phyloP scores from a whole-genome alignment of 1,284 basidiomycete genomes.

The Sanghuangporus baumii region DNA sequence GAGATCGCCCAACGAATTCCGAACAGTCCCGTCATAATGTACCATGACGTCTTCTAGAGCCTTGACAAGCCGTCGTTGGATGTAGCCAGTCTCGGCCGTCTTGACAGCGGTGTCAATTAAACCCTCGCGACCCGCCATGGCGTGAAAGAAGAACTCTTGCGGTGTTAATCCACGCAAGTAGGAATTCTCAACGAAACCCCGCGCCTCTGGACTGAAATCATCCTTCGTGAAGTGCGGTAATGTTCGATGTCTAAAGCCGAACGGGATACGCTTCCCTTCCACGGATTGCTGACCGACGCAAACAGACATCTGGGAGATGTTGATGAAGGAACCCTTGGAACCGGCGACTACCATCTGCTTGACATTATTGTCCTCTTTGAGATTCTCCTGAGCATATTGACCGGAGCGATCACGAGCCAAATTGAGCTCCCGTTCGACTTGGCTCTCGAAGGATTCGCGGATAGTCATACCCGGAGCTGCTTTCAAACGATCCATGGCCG shows the following conservation, averaged over 20 bases:
- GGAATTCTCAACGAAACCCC: constrained; percentile 99
- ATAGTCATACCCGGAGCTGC: constrained; percentile 97
- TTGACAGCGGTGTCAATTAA: constrained; percentile 99
- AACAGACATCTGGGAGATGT: constrained; percentile 99
- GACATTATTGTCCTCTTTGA: constrained; percentile 99
- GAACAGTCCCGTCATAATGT: constrained; percentile 95
- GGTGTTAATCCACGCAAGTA: constrained; percentile 96
- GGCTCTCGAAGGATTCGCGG: constrained; percentile 95
- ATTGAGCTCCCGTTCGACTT: constrained; percentile 90
- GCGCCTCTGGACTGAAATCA: constrained; percentile 97
- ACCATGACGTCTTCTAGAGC: constrained; percentile 98
- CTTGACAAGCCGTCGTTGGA: constrained; percentile 97
- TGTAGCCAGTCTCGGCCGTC: constrained; percentile 99
- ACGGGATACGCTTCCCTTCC: constrained; percentile 97
- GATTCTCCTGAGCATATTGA: constrained; percentile 89
- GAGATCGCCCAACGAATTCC: constrained; percentile 93
- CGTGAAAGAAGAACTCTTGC: constrained; percentile 99
- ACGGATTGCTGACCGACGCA: constrained; percentile 99
- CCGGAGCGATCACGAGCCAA: constrained; percentile 94
- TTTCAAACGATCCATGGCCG: constrained; percentile 80
- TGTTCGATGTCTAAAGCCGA: constrained; percentile 95
- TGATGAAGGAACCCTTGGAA: constrained; percentile 98
- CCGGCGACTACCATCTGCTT: constrained; percentile 99
- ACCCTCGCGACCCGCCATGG: constrained; percentile 99
- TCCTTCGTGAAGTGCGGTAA: constrained; percentile 98